Evolutionary conservation across 495 filamentous ascomycete species (phyloP).

Genomic region (Neurospora sp.): DNA sequence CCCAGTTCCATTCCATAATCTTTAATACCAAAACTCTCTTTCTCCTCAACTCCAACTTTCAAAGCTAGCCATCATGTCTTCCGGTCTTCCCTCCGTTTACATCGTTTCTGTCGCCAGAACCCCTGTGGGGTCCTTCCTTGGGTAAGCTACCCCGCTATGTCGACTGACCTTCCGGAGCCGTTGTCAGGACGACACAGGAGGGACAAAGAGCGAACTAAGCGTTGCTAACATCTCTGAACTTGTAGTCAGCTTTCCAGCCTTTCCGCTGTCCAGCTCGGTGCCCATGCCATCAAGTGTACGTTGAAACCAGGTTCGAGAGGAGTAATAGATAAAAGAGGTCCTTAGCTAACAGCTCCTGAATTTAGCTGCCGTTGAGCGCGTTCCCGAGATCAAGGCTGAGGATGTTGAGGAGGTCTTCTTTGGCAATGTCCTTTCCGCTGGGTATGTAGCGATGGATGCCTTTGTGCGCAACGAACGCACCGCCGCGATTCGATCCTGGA

Average conservation of each 20-base stretch:
- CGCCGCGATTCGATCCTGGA: not conserved
- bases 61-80: not conserved
- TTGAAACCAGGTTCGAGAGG: not conserved
- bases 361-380: conserved; percentile 73
- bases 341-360: conserved; percentile 8
- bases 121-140: conserved; percentile 85
- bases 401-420: conserved; percentile 96
- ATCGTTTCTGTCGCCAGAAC: conserved; percentile 89
- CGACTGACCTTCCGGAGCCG: conserved; percentile 2
- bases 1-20: not conserved
- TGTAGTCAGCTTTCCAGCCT: conserved; percentile 73
- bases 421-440: conserved; percentile 93
- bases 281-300: conserved; percentile 84
- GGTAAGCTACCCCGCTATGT: conserved; percentile 41
- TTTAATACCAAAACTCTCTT: not conserved
- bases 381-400: conserved; percentile 70
- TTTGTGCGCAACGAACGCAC: not conserved
- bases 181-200: conserved; percentile 1
- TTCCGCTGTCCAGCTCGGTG: conserved; percentile 75
- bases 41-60: not conserved
- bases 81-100: conserved; percentile 68
- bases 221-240: conserved; percentile 12
- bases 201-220: not conserved
- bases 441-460: conserved; percentile 51
- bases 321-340: conserved; percentile 6